These are phyloP conservation scores for Arctium minus DNA, from an alignment of 129 eudicot genomes.

Conservation along the genomic window DNA sequence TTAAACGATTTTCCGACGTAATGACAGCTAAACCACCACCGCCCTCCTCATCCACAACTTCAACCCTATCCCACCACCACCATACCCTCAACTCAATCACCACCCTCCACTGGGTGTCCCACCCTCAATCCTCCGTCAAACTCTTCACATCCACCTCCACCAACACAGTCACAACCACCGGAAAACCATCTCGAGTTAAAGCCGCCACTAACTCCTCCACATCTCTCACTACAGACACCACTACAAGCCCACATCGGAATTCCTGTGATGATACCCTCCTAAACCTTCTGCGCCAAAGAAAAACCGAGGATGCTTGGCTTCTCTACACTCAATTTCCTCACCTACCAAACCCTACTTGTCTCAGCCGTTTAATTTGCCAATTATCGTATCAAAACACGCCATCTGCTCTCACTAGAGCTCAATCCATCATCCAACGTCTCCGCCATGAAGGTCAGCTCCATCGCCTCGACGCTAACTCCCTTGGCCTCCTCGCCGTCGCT, in stretches of 20 bases:
- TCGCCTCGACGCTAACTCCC: conserved; percentile 87
- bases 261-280: conserved; percentile 56
- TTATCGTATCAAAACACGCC: conserved; percentile 73
- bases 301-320: conserved; percentile 91
- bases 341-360: conserved; percentile 77
- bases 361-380: conserved; percentile 80
- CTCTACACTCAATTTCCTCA: conserved; percentile 47
- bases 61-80: conserved; percentile 12
- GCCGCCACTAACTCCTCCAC: conserved; percentile 36
- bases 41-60: conserved; percentile 28
- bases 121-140: conserved; percentile 26
- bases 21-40: conserved; percentile 57
- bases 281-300: conserved; percentile 68
- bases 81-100: conserved; percentile 11
- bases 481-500: conserved; percentile 80
- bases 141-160: conserved; percentile 15
- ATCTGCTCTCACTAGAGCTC: conserved; percentile 64
- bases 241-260: not conserved
- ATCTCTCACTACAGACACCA: conserved; percentile 17
- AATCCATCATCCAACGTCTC: conserved; percentile 79
- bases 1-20: conserved; percentile 14
- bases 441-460: conserved; percentile 80
- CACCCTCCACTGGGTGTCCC: conserved; percentile 40
- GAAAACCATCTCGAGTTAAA: conserved; percentile 22
- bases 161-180: not conserved